These are phyloP conservation scores for Urtica urens DNA, from an alignment of 306 rosid genomes.

Conservation along the genomic window DNA sequence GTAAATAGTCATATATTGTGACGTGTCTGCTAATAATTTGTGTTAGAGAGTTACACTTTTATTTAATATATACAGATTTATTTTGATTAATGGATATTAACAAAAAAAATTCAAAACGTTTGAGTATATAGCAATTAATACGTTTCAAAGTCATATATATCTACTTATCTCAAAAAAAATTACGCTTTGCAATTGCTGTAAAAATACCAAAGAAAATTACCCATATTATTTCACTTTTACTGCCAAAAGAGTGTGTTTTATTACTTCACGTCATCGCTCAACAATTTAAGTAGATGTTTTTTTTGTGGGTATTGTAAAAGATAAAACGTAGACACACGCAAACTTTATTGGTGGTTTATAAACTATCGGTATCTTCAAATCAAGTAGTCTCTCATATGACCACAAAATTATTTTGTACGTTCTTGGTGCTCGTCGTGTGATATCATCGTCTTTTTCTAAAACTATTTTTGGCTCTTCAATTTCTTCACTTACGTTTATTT, in stretches of 20 bases:
- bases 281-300: slow-evolving; percentile 5
- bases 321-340: background rate
- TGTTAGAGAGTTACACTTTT: too few species aligned
- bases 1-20: too few species aligned
- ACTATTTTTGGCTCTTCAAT: background rate
- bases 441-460: background rate
- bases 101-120: too few species aligned
- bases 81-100: too few species aligned
- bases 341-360: background rate
- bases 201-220: background rate
- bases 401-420: background rate
- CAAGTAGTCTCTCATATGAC: background rate
- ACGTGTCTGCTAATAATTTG: too few species aligned
- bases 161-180: too few species aligned
- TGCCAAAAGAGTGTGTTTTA: background rate
- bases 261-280: background rate
- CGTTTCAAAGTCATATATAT: too few species aligned
- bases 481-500: background rate
- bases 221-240: background rate
- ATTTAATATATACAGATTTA: too few species aligned
- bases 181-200: background rate
- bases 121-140: too few species aligned
- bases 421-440: background rate
- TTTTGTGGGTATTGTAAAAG: slow-evolving; percentile 4
- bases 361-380: background rate